A percentile compares a stretch with the other conserved stretches of the same genome.
These are phyloP conservation scores for Silene uniflora DNA, from an alignment of 148 eudicot genomes.

Conservation along the genomic window DNA sequence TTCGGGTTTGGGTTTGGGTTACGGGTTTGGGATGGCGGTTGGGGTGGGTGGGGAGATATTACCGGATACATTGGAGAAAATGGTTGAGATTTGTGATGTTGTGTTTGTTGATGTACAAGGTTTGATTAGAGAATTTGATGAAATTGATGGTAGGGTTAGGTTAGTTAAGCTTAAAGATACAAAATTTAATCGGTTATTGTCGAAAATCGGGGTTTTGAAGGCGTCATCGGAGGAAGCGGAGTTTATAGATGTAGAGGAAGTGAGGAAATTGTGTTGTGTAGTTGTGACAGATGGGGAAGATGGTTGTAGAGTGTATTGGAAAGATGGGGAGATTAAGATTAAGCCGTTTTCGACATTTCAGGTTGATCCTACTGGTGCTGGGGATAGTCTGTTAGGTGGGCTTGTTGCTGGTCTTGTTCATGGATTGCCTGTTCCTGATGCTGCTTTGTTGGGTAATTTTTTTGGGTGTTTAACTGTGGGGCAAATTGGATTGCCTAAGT, in stretches of 20 bases:
- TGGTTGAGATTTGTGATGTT: constrained; percentile 52
- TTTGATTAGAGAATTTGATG: constrained; percentile 66
- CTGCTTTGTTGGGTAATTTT: constrained; percentile 91
- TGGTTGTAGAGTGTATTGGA: constrained; percentile 79
- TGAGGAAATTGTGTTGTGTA: constrained; percentile 65
- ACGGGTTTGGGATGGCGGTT: constrained; percentile 74
- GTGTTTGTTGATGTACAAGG: constrained; percentile 89
- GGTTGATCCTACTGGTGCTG: constrained; percentile 96
- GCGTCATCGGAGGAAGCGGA: constrained; percentile 84
- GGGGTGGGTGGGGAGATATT: constrained; percentile 86
- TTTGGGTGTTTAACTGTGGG: constrained; percentile 84
- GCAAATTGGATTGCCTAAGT: constrained; percentile 70
- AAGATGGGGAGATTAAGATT: constrained; percentile 53
- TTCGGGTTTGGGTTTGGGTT: constrained; percentile 11
- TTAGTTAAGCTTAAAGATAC: constrained; percentile 43
- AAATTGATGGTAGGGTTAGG: constrained; percentile 63
- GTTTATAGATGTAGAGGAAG: constrained; percentile 70
- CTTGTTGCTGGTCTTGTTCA: constrained; percentile 67
- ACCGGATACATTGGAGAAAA: constrained; percentile 61
- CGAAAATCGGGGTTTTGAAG: constrained; percentile 62
- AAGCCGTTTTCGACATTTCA: constrained; percentile 62
- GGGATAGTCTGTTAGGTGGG: constrained; percentile 89
- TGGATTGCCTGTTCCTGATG: constrained; percentile 75
- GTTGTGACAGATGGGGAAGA: constrained; percentile 78
- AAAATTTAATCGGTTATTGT: constrained; percentile 46